These are phyloP conservation scores for Piper longum DNA, from an alignment of 164 flowering plant species.

Conservation along the genomic window DNA sequence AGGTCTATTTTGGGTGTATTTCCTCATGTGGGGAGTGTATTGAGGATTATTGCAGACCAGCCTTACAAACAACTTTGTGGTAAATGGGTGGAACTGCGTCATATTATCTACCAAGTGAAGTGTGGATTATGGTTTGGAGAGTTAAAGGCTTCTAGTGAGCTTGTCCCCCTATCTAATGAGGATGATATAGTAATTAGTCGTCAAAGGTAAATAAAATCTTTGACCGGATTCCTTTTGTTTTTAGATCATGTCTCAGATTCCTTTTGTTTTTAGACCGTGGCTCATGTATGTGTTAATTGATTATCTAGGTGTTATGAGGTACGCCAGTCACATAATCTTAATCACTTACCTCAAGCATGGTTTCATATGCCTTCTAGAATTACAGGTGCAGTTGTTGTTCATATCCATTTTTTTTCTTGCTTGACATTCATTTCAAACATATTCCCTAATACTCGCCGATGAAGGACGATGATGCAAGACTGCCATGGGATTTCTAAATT, in stretches of 20 bases:
- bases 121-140: slow-evolving; percentile 50
- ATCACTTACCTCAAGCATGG: slow-evolving; percentile 43
- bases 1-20: slow-evolving; percentile 45
- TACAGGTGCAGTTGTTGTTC: background rate
- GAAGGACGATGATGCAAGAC: too few species aligned
- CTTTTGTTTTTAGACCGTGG: too few species aligned
- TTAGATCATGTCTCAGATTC: too few species aligned
- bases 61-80: slow-evolving; percentile 28
- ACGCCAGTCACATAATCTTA: slow-evolving; percentile 24
- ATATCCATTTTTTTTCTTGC: background rate
- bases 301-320: slow-evolving; percentile 23
- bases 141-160: slow-evolving; percentile 31
- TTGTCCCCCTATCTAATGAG: slow-evolving; percentile 36
- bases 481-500: too few species aligned
- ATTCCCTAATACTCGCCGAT: background rate
- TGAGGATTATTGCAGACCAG: slow-evolving; percentile 36
- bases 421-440: background rate
- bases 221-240: too few species aligned
- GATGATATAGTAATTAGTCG: slow-evolving; percentile 21
- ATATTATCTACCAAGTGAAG: slow-evolving; percentile 31
- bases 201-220: slow-evolving; percentile 25
- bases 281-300: too few species aligned
- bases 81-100: slow-evolving; percentile 53
- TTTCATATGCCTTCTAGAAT: slow-evolving; percentile 21
- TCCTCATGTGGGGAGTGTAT: slow-evolving; percentile 61